These are phyloP conservation scores for Coccomyxa sp. DNA, from an alignment of 139 green algal genomes.

Conservation along the genomic window DNA sequence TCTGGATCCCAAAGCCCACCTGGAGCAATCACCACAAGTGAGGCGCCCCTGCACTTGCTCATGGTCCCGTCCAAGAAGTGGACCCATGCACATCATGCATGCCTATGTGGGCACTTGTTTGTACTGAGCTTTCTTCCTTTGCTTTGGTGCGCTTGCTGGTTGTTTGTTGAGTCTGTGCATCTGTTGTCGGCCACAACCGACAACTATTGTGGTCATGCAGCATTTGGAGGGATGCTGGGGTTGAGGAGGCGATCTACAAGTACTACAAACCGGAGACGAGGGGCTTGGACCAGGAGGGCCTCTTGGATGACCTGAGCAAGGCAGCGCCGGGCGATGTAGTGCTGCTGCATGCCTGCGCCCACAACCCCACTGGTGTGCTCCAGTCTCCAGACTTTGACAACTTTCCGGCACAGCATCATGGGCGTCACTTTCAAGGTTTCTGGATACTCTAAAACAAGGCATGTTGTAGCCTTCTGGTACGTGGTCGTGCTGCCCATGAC, in stretches of 20 bases:
- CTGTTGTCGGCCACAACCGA: conserved; percentile 16
- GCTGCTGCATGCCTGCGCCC: conserved; percentile 86
- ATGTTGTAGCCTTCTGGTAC: too few relatives aligned
- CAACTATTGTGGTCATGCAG: conserved; percentile 36
- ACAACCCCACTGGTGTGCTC: conserved; percentile 76
- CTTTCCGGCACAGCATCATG: too few relatives aligned
- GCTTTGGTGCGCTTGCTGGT: not conserved
- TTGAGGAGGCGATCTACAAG: conserved; percentile 35
- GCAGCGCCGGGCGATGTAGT: conserved; percentile 72
- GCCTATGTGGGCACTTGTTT: too few relatives aligned
- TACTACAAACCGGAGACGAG: conserved; percentile 88
- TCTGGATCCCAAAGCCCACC: conserved; percentile 61
- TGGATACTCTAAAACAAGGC: too few relatives aligned
- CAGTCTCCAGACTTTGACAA: too few relatives aligned
- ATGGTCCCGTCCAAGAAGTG: too few relatives aligned
- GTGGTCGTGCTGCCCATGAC: too few relatives aligned
- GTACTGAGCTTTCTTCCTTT: not conserved
- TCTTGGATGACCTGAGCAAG: conserved; percentile 69
- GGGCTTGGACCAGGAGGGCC: conserved; percentile 78
- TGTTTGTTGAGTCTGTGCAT: not conserved
- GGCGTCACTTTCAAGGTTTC: too few relatives aligned
- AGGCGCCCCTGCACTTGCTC: too few relatives aligned
- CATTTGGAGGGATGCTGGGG: conserved; percentile 50
- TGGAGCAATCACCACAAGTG: conserved; percentile 81
- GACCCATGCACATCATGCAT: too few relatives aligned